Conservation (phyloP, 2,329 filamentous ascomycete genomes). For the Falciphora oryzae region DNA sequence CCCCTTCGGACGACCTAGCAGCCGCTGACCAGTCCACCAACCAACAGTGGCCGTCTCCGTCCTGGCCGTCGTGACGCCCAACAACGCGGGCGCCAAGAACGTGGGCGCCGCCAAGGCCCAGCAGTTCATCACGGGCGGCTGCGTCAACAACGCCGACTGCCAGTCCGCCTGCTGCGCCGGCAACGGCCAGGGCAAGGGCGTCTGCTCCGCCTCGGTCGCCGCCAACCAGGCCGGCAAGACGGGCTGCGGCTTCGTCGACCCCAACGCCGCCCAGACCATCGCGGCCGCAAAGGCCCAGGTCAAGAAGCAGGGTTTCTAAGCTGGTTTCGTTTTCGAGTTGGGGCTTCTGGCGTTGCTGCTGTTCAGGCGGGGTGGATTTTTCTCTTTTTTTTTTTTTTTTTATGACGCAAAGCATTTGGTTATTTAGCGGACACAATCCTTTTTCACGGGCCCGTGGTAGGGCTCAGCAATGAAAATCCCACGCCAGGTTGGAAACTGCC, state of each 20-base stretch:
- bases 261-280: slow-evolving; percentile 24
- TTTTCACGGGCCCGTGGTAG: no score
- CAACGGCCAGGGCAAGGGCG: slow-evolving; percentile 21
- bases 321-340: no score
- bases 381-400: no score
- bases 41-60: slow-evolving; percentile 21
- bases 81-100: slow-evolving; percentile 25
- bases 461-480: no score
- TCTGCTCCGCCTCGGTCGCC: slow-evolving; percentile 27
- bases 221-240: slow-evolving; percentile 27
- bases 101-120: slow-evolving; percentile 22
- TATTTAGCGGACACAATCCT: no score
- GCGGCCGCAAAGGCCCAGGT: slow-evolving; percentile 27
- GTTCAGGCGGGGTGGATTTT: no score
- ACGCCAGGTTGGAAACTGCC: no score
- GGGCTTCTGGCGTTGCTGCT: no score
- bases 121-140: slow-evolving; percentile 30
- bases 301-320: slow-evolving; percentile 25
- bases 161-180: slow-evolving; percentile 24
- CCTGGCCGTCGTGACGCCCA: slow-evolving; percentile 23
- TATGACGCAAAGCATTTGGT: no score
- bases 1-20: no score
- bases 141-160: slow-evolving; percentile 26
- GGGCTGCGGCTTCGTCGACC: slow-evolving; percentile 28
- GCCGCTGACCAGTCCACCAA: not conserved